Percentiles rank a stretch among this genome's conserved stretches.
Conservation (phyloP, 2,329 filamentous ascomycete species). For the Cladobotryum mycophilum region DNA sequence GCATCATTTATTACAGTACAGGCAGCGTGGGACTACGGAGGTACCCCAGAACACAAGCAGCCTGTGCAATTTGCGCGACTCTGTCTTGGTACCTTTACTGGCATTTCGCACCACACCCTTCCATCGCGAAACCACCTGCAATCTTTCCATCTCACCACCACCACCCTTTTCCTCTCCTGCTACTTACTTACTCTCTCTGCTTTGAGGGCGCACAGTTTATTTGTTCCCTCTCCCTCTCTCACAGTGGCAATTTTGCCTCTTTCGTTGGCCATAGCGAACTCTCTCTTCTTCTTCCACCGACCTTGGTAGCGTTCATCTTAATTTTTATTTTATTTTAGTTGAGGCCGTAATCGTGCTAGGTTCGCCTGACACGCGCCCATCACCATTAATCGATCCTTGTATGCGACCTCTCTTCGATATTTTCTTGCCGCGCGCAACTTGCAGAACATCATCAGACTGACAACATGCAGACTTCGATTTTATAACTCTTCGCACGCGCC, state of each 20-base stretch:
- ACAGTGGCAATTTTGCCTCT: not conserved
- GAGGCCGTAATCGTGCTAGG: not conserved
- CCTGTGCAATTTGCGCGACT: no score
- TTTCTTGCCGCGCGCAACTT: constrained; percentile 1
- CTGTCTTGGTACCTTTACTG: no score
- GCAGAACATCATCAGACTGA: not conserved
- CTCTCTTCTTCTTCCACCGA: no score
- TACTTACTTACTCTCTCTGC: no score
- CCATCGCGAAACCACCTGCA: no score
- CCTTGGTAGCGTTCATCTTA: no score
- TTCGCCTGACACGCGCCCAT: not conserved
- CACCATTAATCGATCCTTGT: constrained; percentile 2
- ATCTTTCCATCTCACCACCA: constrained; percentile 2
- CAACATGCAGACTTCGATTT: not conserved
- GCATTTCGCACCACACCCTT: no score
- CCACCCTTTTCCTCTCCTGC: constrained; percentile 8
- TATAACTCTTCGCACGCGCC: constrained; percentile 13
- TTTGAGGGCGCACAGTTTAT: not conserved
- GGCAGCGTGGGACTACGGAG: no score
- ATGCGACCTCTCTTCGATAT: constrained; percentile 2
- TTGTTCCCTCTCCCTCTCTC: not conserved
- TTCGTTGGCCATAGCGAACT: no score
- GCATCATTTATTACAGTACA: no score
- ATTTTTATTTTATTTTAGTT: not conserved
- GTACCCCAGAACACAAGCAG: no score